These are phyloP conservation scores for Aspergillus bombycis DNA, from an alignment of 2,329 filamentous ascomycete species.

Conservation along the genomic window DNA sequence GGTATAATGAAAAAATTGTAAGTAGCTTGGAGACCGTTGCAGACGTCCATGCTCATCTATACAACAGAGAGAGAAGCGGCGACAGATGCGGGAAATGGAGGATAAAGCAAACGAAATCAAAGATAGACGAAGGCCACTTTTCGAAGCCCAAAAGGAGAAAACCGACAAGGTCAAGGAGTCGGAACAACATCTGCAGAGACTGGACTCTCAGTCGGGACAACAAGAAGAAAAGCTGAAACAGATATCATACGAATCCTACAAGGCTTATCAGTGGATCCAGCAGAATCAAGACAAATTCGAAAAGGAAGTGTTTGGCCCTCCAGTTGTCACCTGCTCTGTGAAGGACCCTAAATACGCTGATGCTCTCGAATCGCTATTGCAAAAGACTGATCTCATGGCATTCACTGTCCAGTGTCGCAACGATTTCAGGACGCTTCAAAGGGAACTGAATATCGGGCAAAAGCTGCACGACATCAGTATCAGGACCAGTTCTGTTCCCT, in stretches of 20 bases:
- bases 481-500: conserved; percentile 60
- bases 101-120: conserved; percentile 48
- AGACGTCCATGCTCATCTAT: conserved; percentile 28
- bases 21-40: conserved; percentile 35
- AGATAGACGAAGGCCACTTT: conserved; percentile 33
- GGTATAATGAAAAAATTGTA: conserved; percentile 75
- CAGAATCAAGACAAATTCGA: conserved; percentile 70
- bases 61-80: conserved; percentile 59
- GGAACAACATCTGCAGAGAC: conserved; percentile 56
- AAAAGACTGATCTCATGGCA: conserved; percentile 56
- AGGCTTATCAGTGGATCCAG: conserved; percentile 82
- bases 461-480: conserved; percentile 72
- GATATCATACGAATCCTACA: conserved; percentile 65
- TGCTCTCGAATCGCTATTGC: conserved; percentile 62
- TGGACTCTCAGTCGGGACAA: conserved; percentile 76
- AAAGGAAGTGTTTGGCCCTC: conserved; percentile 77
- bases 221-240: conserved; percentile 67
- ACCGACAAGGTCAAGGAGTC: conserved; percentile 43
- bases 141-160: conserved; percentile 40
- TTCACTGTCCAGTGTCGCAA: conserved; percentile 75
- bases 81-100: conserved; percentile 39
- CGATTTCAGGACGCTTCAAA: conserved; percentile 75
- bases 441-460: conserved; percentile 65
- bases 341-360: conserved; percentile 70
- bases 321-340: conserved; percentile 77